Percentiles rank a stretch among this genome's conserved stretches.
Evolutionary conservation across 768 basidiomycete species (phyloP).

Genomic region (Phaeotremella skinneri): DNA sequence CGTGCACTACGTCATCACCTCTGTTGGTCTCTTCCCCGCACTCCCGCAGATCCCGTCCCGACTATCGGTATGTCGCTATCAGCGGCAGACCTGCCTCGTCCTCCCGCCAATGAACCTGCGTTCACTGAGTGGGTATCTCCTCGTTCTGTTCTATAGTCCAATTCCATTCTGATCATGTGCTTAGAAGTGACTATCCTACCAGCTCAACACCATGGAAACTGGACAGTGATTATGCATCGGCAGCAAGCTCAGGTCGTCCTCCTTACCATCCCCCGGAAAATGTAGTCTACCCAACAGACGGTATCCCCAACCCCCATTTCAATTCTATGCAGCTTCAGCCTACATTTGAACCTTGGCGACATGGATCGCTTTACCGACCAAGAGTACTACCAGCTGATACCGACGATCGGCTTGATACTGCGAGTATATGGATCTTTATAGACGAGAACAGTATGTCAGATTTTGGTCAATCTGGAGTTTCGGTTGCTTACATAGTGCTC

Average conservation of each 20-base stretch:
- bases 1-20: no score
- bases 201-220: neutral
- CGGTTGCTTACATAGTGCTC: neutral
- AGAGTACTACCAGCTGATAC: constrained; percentile 30
- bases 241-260: constrained; percentile 10
- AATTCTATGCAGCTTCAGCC: constrained; percentile 26
- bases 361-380: constrained; percentile 33
- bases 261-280: constrained; percentile 38
- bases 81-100: no score
- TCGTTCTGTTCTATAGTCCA: no score
- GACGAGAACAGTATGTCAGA: constrained; percentile 27
- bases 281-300: constrained; percentile 27
- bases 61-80: no score
- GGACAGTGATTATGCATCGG: neutral
- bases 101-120: no score
- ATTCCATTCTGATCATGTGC: no score
- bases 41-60: no score
- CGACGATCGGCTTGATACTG: constrained; percentile 29
- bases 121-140: no score
- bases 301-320: constrained; percentile 25
- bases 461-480: neutral
- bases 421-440: constrained; percentile 36
- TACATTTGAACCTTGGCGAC: constrained; percentile 24
- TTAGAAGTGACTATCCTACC: neutral
- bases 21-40: no score